Conservation (phyloP, 345 rosid species). For the Linum trigynum region DNA sequence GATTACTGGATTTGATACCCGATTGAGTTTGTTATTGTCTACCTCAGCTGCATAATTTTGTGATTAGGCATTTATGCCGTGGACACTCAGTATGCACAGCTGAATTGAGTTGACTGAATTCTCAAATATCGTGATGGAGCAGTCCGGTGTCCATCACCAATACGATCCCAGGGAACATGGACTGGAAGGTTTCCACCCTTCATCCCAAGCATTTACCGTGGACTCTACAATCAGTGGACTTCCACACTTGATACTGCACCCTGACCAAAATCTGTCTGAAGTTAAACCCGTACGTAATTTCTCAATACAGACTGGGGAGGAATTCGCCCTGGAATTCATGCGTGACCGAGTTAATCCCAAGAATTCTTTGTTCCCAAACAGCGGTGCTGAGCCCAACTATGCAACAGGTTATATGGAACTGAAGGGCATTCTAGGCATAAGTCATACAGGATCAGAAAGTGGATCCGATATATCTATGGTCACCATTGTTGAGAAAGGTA, state of each 20-base stretch:
- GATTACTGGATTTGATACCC: no score
- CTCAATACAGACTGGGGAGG: slow-evolving; percentile 91
- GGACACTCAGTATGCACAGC: neutral
- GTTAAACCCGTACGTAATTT: slow-evolving; percentile 60
- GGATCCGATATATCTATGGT: slow-evolving; percentile 53
- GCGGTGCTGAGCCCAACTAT: slow-evolving; percentile 34
- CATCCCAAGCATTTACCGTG: slow-evolving; percentile 32
- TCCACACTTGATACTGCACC: slow-evolving; percentile 27
- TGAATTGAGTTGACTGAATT: slow-evolving; percentile 29
- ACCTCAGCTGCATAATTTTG: slow-evolving; percentile 11
- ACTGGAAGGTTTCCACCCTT: slow-evolving; percentile 30
- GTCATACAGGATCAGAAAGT: slow-evolving; percentile 53
- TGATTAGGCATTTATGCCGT: slow-evolving; percentile 1
- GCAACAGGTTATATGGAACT: slow-evolving; percentile 56
- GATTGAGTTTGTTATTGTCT: neutral
- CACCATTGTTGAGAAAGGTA: slow-evolving; percentile 33
- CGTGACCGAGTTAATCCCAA: slow-evolving; percentile 57
- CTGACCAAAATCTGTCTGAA: slow-evolving; percentile 35
- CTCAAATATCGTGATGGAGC: slow-evolving; percentile 38
- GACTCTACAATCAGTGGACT: slow-evolving; percentile 35
- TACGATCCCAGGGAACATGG: slow-evolving; percentile 38
- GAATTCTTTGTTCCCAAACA: slow-evolving; percentile 34
- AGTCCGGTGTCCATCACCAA: slow-evolving; percentile 32
- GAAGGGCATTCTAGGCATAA: slow-evolving; percentile 49
- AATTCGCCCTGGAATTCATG: slow-evolving; percentile 83